These are phyloP conservation scores for Oryza glumipatula DNA, from an alignment of 176 grass and related monocot genomes.

Conservation along the genomic window DNA sequence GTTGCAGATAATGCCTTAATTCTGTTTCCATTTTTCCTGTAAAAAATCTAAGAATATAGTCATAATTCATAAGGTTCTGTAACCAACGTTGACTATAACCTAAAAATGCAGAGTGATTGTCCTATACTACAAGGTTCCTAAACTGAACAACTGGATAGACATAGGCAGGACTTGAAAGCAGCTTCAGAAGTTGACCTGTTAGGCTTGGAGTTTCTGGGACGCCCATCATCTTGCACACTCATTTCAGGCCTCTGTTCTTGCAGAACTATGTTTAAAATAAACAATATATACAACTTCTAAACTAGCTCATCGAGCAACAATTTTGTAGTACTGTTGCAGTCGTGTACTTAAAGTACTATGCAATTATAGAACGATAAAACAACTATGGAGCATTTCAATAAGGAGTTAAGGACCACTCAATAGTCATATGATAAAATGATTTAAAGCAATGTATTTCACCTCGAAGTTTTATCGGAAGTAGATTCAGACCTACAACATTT, in stretches of 20 bases:
- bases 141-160: background rate
- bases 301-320: background rate
- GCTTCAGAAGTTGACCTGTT: background rate
- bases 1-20: constrained; percentile 11
- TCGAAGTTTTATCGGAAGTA: background rate
- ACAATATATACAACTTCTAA: background rate
- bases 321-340: background rate
- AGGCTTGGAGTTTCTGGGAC: background rate
- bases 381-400: background rate
- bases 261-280: background rate
- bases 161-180: constrained; percentile 1
- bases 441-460: background rate
- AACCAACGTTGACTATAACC: background rate
- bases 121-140: constrained; percentile 4
- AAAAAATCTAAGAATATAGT: constrained; percentile 13
- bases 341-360: constrained; percentile 6
- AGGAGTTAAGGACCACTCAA: no score
- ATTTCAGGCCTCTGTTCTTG: background rate
- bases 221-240: background rate
- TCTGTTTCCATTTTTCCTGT: constrained; percentile 8
- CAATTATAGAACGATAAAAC: background rate
- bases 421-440: background rate
- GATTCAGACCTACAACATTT: background rate
- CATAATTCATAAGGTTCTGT: background rate
- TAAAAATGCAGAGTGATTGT: constrained; percentile 26